Base-by-base conservation (phyloP, 176 grass and related monocot genomes). In the Tillandsia fasciculata region DNA sequence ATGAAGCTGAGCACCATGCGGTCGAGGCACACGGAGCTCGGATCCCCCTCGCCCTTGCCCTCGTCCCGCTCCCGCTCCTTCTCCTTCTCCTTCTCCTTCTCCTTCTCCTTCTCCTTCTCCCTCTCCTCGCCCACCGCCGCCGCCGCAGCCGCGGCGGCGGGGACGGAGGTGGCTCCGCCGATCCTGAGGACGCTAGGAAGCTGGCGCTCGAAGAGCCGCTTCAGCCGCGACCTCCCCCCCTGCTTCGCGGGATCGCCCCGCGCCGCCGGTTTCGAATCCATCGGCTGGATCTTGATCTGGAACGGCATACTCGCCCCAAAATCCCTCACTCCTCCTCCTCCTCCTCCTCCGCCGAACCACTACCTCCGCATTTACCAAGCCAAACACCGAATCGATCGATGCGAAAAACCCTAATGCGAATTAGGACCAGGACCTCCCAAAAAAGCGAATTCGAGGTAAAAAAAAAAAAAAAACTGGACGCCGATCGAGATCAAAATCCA, bases 1-100 rank as follows among this genome's bases (percentile, higher is more conserved):
- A 92, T 92, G 77, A 87, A 97, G 74, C 82, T 85, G 59, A 90
- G 68, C 72, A 97, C 87, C 94, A 97, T 90, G 67, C 63, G 69
- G 85, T 97, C 88, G 20, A 97, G 82, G 64, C 73, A 82, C 22
- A 85, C 73, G 26, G 92, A 82, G 59, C 81, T 78, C 1, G 58
- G 74, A 49, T 81, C 89, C 51, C 51, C 23, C 11, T 56, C 83
- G 0, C 57, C 78, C 0, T 2, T 69, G 28, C n/a, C 64, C 17
- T 2, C 75, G 8, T 27, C 53, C 15, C 52, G 49, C 3, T 51
- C 8, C 57, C 65, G 64, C 53, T 88, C 83, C 33, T 70, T 90
- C 28, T 90, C 84, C 23, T 13, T 85, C 17, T 90, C 87, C 75
- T 74, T 90, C 28, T 90, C 84, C 23, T 20, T 20, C 20, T 20